Evolutionary conservation across 345 rosid genomes (phyloP), one percentile per base, ranked within the genome.

Genomic region (Camelina laxa): DNA sequence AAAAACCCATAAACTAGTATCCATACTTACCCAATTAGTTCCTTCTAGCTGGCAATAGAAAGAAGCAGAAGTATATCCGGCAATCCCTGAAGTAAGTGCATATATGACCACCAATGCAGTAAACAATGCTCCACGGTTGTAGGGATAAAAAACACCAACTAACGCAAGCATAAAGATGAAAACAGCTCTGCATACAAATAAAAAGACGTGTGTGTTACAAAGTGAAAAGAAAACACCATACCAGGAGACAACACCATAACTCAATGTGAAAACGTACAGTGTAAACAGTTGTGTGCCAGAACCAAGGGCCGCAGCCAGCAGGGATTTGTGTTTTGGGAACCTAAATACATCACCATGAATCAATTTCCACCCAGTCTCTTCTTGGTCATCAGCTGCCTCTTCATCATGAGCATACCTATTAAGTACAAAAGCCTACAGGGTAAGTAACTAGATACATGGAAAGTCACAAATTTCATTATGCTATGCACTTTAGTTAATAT

Each of bases 51-150:
- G 89, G 33, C 83, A 80, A 64, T 82, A 86, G 75, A 80, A 84
- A 70, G 87, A 82, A 39, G 89, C 63, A 21, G 89, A 77, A 45
- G 84, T 82, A 61, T 84, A 86, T 45, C 89, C 89, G 0, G 87
- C 86, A 72, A 86, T 82, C 21, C 87, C 87, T 14, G 89, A 84
- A 44, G 87, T 86, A 5, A 86, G 89, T 13, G 89, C 89, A 79
- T 86, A 86, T 44, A 86, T 82, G 67, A 86, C 87, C 30, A 86
- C 89, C 77, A 86, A 72, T 14, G 89, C 89, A 12, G 87, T 84
- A 49, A 86, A 84, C 27, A 86, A 71, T 51, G 86, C 80, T 51
- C 89, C 89, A 6, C 89, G 84, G 69, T 84, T 86, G 69, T 86
- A 86, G 4, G 89, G 89, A 80, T 86, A 86, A 41, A 86, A 86